Evolutionary conservation across 768 basidiomycete species (phyloP).

Genomic region (Rubroboletus satanas): DNA sequence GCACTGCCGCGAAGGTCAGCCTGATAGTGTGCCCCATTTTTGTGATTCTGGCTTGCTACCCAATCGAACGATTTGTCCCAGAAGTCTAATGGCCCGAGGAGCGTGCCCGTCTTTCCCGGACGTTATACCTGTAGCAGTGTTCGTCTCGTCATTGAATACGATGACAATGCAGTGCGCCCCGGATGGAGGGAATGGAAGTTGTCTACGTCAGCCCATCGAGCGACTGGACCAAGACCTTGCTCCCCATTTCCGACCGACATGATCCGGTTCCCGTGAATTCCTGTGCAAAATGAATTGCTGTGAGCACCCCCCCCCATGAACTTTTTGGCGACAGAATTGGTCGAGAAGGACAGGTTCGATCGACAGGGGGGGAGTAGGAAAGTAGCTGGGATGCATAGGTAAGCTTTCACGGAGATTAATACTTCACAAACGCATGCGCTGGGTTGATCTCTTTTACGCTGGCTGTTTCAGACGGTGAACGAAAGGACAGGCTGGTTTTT

Average conservation of each 20-base stretch:
- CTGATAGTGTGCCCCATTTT: slow-evolving; percentile 11
- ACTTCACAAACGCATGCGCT: neutral
- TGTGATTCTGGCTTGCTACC: neutral
- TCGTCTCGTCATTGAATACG: neutral
- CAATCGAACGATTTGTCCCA: slow-evolving; percentile 4
- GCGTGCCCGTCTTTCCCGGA: neutral
- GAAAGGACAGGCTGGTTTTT: neutral
- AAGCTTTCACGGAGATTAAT: slow-evolving; percentile 7
- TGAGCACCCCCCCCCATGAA: neutral
- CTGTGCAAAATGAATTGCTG: slow-evolving; percentile 14
- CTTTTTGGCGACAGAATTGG: neutral
- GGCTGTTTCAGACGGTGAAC: neutral
- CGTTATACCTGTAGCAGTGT: neutral
- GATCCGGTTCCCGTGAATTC: slow-evolving; percentile 1
- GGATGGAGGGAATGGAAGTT: slow-evolving; percentile 17
- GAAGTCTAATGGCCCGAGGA: neutral
- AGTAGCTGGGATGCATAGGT: neutral
- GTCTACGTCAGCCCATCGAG: neutral
- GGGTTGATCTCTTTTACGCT: neutral
- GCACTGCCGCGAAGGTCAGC: slow-evolving; percentile 27
- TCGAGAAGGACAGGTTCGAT: slow-evolving; percentile 1
- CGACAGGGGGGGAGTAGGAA: neutral
- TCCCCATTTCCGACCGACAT: slow-evolving; percentile 1
- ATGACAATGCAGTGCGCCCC: slow-evolving; percentile 7
- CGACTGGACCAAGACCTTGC: neutral